Conservation (phyloP, 2,329 filamentous ascomycete species). For the Chlorencoelia australis region DNA sequence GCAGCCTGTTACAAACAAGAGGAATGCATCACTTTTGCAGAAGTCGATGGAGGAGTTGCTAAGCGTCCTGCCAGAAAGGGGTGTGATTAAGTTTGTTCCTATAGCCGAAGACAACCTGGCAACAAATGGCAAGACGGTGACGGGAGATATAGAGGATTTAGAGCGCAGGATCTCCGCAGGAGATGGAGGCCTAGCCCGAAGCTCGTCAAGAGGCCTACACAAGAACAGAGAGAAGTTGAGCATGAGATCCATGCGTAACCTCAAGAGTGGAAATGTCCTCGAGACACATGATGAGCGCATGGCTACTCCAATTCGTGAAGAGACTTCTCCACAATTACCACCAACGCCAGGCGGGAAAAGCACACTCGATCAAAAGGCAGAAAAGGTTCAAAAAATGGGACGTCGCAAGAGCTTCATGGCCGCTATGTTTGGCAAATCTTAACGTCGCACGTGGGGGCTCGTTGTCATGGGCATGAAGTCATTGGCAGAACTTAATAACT, state of each 20-base stretch:
- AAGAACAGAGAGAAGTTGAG: conserved; percentile 29
- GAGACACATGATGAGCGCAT: conserved; percentile 18
- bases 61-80: conserved; percentile 53
- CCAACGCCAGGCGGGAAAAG: conserved; percentile 15
- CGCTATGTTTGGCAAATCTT: conserved; percentile 34
- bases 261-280: conserved; percentile 16
- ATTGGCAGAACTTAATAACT: neutral
- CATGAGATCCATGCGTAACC: conserved; percentile 27
- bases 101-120: conserved; percentile 64
- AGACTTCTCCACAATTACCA: conserved; percentile 17
- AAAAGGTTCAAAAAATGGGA: conserved; percentile 26
- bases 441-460: too few relatives aligned
- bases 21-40: conserved; percentile 70
- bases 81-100: conserved; percentile 62
- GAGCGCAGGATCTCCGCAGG: conserved; percentile 15
- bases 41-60: conserved; percentile 63
- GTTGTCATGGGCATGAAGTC: neutral
- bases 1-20: conserved; percentile 66
- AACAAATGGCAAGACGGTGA: conserved; percentile 58
- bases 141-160: conserved; percentile 53
- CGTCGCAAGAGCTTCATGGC: conserved; percentile 39
- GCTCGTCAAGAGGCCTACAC: conserved; percentile 10
- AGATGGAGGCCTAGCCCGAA: conserved; percentile 11
- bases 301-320: conserved; percentile 12
- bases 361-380: conserved; percentile 15